Evolutionary conservation across 192 early-diverging fungal species (phyloP).

Genomic region (Linnemannia schmuckeri): DNA sequence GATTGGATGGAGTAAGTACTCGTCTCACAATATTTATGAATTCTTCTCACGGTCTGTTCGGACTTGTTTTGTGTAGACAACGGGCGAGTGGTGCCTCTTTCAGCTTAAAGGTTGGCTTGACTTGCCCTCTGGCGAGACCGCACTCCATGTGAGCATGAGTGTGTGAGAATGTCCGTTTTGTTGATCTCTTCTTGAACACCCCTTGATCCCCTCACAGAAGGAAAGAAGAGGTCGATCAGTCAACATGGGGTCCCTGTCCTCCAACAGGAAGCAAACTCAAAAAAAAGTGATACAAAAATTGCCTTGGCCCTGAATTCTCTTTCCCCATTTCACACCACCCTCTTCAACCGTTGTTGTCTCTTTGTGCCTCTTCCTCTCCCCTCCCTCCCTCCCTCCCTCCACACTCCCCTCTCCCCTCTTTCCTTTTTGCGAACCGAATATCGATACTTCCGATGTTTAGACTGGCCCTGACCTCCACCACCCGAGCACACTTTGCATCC

Average conservation of each 20-base stretch:
- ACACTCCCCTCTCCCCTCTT: not conserved
- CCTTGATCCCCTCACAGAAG: too few species aligned
- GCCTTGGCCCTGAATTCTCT: too few species aligned
- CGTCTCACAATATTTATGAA: not conserved
- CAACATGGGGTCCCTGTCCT: too few species aligned
- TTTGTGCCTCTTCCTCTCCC: not conserved
- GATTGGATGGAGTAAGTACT: not conserved
- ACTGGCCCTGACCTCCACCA: not conserved
- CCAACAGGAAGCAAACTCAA: too few species aligned
- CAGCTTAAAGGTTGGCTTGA: conserved; percentile 7
- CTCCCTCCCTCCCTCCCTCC: not conserved
- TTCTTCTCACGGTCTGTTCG: conserved; percentile 16
- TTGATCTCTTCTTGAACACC: too few species aligned
- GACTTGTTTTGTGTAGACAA: conserved; percentile 22
- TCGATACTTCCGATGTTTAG: not conserved
- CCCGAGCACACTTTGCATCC: not conserved
- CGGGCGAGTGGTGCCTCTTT: conserved; percentile 43
- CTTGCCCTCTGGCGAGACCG: too few species aligned
- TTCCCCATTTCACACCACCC: too few species aligned
- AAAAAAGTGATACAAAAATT: too few species aligned
- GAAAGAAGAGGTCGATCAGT: too few species aligned
- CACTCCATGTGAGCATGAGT: too few species aligned
- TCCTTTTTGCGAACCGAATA: not conserved
- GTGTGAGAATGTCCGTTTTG: too few species aligned
- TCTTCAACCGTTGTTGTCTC: not conserved